phyloP scores from a whole-genome alignment of 345 rosid genomes.

The Linum lewisii region DNA sequence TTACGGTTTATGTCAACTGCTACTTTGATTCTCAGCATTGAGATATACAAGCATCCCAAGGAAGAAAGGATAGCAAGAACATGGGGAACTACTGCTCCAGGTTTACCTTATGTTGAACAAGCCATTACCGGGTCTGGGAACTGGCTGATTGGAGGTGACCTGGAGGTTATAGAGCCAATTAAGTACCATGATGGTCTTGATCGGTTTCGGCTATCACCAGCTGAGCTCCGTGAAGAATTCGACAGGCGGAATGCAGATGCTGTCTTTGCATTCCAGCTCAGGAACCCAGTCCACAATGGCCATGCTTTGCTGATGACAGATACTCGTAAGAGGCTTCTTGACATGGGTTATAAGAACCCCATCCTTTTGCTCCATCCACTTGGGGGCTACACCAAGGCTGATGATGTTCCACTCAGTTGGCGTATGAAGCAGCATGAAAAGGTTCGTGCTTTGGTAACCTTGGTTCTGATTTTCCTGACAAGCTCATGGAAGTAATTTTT shows the following conservation, averaged over 20 bases:
- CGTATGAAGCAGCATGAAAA: slow-evolving; percentile 95
- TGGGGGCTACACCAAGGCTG: slow-evolving; percentile 95
- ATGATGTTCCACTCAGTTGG: slow-evolving; percentile 97
- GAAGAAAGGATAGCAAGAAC: slow-evolving; percentile 97
- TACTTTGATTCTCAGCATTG: slow-evolving; percentile 42
- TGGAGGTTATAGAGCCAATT: slow-evolving; percentile 82
- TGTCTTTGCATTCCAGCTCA: slow-evolving; percentile 95
- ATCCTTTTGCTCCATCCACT: slow-evolving; percentile 89
- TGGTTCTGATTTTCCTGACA: neutral
- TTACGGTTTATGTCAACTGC: too few species aligned
- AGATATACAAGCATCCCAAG: slow-evolving; percentile 91
- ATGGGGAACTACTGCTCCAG: slow-evolving; percentile 94
- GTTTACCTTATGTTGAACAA: slow-evolving; percentile 83
- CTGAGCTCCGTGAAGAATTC: slow-evolving; percentile 68
- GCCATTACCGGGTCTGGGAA: slow-evolving; percentile 64
- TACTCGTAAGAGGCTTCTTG: slow-evolving; percentile 83
- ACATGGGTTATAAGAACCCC: slow-evolving; percentile 94
- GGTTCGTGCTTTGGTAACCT: slow-evolving; percentile 27
- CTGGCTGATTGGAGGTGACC: slow-evolving; percentile 94
- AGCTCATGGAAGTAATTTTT: neutral
- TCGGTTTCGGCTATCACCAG: slow-evolving; percentile 79
- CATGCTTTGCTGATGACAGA: slow-evolving; percentile 96
- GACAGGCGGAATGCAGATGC: slow-evolving; percentile 87
- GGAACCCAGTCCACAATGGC: slow-evolving; percentile 98
- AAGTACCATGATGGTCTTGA: slow-evolving; percentile 88